Conservation (phyloP, 2,329 filamentous ascomycete species). For the Leptographium lundbergii region DNA sequence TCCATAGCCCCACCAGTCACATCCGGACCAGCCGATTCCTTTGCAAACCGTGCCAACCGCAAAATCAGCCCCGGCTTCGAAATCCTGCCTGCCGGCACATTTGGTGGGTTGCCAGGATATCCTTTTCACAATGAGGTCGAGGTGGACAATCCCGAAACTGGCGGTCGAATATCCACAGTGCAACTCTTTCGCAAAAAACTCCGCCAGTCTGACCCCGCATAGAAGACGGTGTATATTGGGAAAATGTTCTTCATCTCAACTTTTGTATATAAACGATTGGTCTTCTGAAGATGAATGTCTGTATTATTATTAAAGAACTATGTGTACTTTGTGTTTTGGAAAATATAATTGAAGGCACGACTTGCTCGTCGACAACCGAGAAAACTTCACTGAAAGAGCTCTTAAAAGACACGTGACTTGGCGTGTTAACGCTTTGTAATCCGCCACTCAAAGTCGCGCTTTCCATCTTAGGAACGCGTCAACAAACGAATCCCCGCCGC, state of each 20-base stretch:
- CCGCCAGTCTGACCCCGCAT: conserved; percentile 6
- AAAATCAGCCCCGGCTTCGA: conserved; percentile 26
- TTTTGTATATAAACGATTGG: not conserved
- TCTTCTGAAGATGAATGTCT: no score
- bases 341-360: not conserved
- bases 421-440: conserved; percentile 10
- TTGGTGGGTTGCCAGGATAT: conserved; percentile 4
- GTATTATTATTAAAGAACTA: no score
- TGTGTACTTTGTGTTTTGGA: no score
- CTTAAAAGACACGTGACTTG: conserved; percentile 13
- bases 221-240: not conserved
- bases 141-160: not conserved
- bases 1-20: conserved; percentile 15
- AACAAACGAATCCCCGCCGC: conserved; percentile 8
- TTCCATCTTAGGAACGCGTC: conserved; percentile 11
- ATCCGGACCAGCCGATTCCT: conserved; percentile 17
- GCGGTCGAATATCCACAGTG: not conserved
- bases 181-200: conserved; percentile 9
- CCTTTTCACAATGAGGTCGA: conserved; percentile 2
- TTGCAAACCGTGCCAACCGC: conserved; percentile 21
- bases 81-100: conserved; percentile 26
- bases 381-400: not conserved
- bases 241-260: not conserved
- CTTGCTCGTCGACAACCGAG: no score
- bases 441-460: conserved; percentile 9